Evolutionary conservation across 345 rosid genomes (phyloP), one percentile per base, ranked within the genome.

Genomic region (Streptanthus diversifolius): DNA sequence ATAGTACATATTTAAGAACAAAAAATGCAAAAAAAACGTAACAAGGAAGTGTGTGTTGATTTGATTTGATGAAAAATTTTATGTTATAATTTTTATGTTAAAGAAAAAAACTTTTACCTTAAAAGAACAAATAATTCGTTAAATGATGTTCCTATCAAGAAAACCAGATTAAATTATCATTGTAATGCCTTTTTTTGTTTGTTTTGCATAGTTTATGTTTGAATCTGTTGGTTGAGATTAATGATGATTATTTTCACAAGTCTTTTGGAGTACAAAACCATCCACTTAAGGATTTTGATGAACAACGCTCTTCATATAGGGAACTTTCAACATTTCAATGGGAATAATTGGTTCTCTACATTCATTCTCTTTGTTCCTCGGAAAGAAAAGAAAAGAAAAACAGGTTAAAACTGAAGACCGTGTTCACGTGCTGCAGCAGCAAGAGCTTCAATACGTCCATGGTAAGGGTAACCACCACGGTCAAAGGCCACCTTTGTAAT

Each of bases 391-490:
- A 10, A 43, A 36, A 62, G 6, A 0, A 30, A 13, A 30, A 29
- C 0, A 1, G 21, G 8, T 83, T 82, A 90, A 72, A 90, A 93
- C 78, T 81, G 85, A 83, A 93, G 98, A 59, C 97, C 95, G 45
- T 86, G 73, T 66, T 86, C 96, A 68, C 98, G 84, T 30, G 96
- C 97, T 27, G 96, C 90, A 77, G 84, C 82, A 0, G 96, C 97
- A 45, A 93, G 81, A 56, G 91, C 98, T 70, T 85, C 77, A 43
- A 91, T 72, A 0, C 96, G 92, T 54, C 98, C 98, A 80, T 93
- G 97, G 83, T 93, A 91, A 21, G 86, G 96, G 66, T 86, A 93
- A 25, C 98, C 98, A 47, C 96, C 97, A 57, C 93, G 83, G 72
- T 93, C 96, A 51, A 91, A 93, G 14, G 96, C 95, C 27, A 93